Evolutionary conservation across 208 protist species (phyloP).

Genomic region (Crithidia sp.): DNA sequence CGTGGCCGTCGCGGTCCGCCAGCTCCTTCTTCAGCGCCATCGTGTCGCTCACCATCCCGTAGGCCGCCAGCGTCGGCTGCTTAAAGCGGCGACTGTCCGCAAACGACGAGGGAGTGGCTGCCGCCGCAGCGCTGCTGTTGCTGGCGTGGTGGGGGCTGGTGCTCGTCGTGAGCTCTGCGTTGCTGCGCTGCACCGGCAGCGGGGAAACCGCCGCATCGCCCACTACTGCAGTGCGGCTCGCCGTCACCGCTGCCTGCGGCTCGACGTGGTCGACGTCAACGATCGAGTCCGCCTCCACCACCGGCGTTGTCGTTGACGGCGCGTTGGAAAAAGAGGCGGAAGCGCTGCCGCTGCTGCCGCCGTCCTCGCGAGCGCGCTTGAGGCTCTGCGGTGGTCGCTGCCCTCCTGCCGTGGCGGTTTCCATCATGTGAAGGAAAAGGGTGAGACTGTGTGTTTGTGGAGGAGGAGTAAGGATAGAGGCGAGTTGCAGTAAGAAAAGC

Average conservation of each 20-base stretch:
- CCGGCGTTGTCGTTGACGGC: slow-evolving; percentile 1
- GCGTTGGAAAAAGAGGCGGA: slow-evolving; percentile 22
- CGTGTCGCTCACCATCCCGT: slow-evolving; percentile 64
- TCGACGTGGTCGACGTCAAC: slow-evolving; percentile 27
- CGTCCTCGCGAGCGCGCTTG: slow-evolving; percentile 19
- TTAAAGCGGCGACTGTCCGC: slow-evolving; percentile 43
- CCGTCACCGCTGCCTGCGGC: not conserved
- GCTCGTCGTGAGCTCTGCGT: slow-evolving; percentile 12
- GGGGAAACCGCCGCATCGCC: not conserved
- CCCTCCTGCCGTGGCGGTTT: not conserved
- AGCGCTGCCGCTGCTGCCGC: slow-evolving; percentile 18
- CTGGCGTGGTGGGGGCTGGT: not conserved
- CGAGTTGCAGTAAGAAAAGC: not conserved
- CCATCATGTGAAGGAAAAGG: slow-evolving; percentile 6
- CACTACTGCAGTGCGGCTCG: not conserved
- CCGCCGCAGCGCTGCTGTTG: not conserved
- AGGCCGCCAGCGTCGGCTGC: slow-evolving; percentile 64
- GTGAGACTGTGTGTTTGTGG: not conserved
- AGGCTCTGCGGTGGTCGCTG: slow-evolving; percentile 12
- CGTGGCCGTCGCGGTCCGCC: slow-evolving; percentile 48
- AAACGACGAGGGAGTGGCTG: not conserved
- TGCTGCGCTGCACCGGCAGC: slow-evolving; percentile 3
- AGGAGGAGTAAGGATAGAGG: not conserved
- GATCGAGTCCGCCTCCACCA: slow-evolving; percentile 11
- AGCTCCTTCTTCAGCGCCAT: slow-evolving; percentile 63